phyloP scores from a whole-genome alignment of 176 grass and related monocot genomes.

The Otatea glauca region DNA sequence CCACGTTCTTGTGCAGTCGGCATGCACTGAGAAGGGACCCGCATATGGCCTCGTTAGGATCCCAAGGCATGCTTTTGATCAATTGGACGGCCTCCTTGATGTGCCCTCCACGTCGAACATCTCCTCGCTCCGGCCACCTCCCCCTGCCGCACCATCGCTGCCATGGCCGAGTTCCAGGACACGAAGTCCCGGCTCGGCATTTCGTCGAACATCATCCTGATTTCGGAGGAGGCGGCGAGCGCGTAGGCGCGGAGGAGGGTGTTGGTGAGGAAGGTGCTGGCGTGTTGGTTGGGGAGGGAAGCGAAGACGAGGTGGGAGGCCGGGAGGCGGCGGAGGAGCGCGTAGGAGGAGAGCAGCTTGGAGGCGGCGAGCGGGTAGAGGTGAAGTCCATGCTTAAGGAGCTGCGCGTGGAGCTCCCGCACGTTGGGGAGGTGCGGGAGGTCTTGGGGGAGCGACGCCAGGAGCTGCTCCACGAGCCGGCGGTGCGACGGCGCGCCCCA shows the following conservation, averaged over 20 bases:
- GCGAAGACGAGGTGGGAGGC: slow-evolving; percentile 53
- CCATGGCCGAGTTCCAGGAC: slow-evolving; percentile 69
- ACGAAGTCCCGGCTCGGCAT: slow-evolving; percentile 54
- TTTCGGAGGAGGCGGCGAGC: slow-evolving; percentile 47
- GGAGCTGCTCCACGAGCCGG: slow-evolving; percentile 58
- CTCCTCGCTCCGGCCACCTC: slow-evolving; percentile 44
- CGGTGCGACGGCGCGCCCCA: slow-evolving; percentile 66
- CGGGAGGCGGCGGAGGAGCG: slow-evolving; percentile 53
- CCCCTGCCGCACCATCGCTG: slow-evolving; percentile 49
- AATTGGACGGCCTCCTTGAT: slow-evolving; percentile 64
- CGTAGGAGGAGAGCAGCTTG: slow-evolving; percentile 70
- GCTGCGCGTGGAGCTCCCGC: slow-evolving; percentile 71
- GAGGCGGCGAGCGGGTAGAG: slow-evolving; percentile 51
- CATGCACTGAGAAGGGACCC: slow-evolving; percentile 77
- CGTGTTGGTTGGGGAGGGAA: slow-evolving; percentile 32
- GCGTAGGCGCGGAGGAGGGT: slow-evolving; percentile 69
- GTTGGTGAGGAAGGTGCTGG: slow-evolving; percentile 56
- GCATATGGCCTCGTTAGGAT: slow-evolving; percentile 74
- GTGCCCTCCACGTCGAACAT: slow-evolving; percentile 73
- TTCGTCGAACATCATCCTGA: slow-evolving; percentile 53
- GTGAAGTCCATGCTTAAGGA: slow-evolving; percentile 59
- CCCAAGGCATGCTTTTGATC: slow-evolving; percentile 61
- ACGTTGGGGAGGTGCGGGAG: slow-evolving; percentile 49
- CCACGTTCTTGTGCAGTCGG: slow-evolving; percentile 72
- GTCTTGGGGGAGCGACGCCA: slow-evolving; percentile 59